These are phyloP conservation scores for Geoglossum glabrum DNA, from an alignment of 495 filamentous ascomycete genomes.

Conservation along the genomic window DNA sequence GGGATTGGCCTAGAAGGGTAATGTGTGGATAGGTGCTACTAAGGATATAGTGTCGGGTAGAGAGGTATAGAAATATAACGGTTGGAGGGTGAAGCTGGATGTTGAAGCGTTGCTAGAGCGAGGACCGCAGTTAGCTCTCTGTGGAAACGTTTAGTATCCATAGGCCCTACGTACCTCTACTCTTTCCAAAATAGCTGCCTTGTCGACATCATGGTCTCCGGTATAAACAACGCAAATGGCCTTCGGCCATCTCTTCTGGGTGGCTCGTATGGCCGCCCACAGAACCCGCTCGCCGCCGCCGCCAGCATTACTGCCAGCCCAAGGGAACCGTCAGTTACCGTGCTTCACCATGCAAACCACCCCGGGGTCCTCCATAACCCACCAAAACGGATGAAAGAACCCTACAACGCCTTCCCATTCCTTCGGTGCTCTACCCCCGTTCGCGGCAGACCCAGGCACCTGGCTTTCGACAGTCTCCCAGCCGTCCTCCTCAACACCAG, in stretches of 20 bases:
- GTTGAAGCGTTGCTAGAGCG: conserved; percentile 62
- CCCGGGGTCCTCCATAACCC: conserved; percentile 12
- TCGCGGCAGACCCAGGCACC: conserved; percentile 27
- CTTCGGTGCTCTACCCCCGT: conserved; percentile 28
- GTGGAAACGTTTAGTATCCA: background rate
- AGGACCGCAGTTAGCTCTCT: background rate
- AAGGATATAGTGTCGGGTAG: conserved; percentile 67
- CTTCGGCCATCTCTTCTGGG: conserved; percentile 72
- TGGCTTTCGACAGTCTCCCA: conserved; percentile 57
- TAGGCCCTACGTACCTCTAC: conserved; percentile 35
- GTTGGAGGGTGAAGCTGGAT: conserved; percentile 72
- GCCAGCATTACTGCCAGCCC: conserved; percentile 58
- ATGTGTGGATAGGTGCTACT: conserved; percentile 74
- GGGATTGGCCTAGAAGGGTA: conserved; percentile 80
- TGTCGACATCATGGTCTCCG: conserved; percentile 74
- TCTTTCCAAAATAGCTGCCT: conserved; percentile 52
- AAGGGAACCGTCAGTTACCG: background rate
- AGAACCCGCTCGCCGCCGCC: conserved; percentile 91
- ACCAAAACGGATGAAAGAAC: conserved; percentile 97
- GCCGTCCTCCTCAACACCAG: conserved; percentile 36
- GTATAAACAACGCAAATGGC: conserved; percentile 85
- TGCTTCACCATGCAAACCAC: background rate
- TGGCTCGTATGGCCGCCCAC: conserved; percentile 87
- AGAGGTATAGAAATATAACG: conserved; percentile 72
- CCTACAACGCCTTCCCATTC: conserved; percentile 73